A percentile compares a stretch with the other conserved stretches of the same genome.
phyloP scores from a whole-genome alignment of 768 basidiomycete species.

The Pleurotus tuber-regium region DNA sequence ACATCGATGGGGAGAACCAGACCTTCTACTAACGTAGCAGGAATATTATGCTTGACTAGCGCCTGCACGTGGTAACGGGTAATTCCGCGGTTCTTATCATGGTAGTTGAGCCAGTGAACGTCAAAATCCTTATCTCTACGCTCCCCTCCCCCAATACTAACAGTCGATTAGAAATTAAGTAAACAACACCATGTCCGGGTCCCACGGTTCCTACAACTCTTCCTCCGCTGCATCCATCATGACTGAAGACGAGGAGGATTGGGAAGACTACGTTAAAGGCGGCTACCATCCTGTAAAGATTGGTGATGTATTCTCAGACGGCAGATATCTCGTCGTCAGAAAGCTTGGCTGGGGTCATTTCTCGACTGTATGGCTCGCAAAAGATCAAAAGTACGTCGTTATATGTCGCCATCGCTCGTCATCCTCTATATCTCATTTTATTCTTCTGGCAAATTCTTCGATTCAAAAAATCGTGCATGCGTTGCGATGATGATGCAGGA shows the following conservation, averaged over 20 bases:
- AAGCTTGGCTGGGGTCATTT: slow-evolving; percentile 98
- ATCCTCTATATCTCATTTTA: slow-evolving; percentile 1
- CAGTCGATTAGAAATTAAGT: slow-evolving; percentile 6
- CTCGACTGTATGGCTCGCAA: slow-evolving; percentile 90
- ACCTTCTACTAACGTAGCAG: no score
- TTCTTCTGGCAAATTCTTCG: not conserved
- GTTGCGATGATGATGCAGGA: slow-evolving; percentile 43
- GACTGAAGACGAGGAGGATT: slow-evolving; percentile 92
- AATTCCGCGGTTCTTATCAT: no score
- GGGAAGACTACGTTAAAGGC: slow-evolving; percentile 81
- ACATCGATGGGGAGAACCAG: no score
- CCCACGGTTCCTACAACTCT: slow-evolving; percentile 67
- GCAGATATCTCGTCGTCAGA: slow-evolving; percentile 84
- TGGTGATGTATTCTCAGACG: slow-evolving; percentile 86
- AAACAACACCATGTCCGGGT: slow-evolving; percentile 46
- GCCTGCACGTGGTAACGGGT: no score
- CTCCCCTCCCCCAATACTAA: slow-evolving; percentile 5
- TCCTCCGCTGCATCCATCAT: slow-evolving; percentile 74
- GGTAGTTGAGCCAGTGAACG: slow-evolving; percentile 4
- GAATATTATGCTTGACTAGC: no score
- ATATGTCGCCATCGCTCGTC: not conserved
- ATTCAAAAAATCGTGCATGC: slow-evolving; percentile 17
- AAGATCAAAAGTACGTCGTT: slow-evolving; percentile 69
- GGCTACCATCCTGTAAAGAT: slow-evolving; percentile 95
- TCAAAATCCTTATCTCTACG: slow-evolving; percentile 11